Base-by-base conservation (phyloP, 495 filamentous ascomycete genomes). In the Aspergillus mulundensis region DNA sequence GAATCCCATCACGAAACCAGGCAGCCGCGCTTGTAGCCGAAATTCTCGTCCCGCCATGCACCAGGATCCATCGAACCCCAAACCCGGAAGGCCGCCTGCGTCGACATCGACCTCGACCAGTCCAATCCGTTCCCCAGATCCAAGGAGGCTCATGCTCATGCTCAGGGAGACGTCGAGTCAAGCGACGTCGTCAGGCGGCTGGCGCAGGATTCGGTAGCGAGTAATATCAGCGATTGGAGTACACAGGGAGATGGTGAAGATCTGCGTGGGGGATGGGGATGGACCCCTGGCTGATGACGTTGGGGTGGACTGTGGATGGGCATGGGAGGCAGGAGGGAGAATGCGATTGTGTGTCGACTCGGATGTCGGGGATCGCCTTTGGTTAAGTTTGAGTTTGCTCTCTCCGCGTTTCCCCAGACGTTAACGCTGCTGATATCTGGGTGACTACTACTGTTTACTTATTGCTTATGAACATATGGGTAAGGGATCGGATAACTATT, bases 11-110 rank as follows among this genome's bases (percentile, higher is more conserved):
- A 24, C 20, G 15, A 28, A 50, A 47, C 24, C 14, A 47, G n/a
- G 3, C n/a, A 25, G 5, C 11, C 23, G 48, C 48, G 48, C n/a
- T 14, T 11, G 23, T 39, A 38, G 48, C 48, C 48, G 48, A 25
- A 50, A 50, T 50, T 50, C 34, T 50, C 48, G 48, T 50, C 48
- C 46, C 48, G 48, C 25, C 43, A n/a, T 15, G n/a, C 43, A 46
- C 16, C 16, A n/a, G 10, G 11, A 12, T 47, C 6, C 45, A 20
- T 46, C 20, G 11, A 21, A 14, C 43, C 21, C 46, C 32, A 15
- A 38, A 36, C 19, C 19, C 19, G 48, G 48, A 50, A 39, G 21
- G 16, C 5, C 15, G 48, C 12, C n/a, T n/a, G n/a, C n/a, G n/a
- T n/a, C n/a, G n/a, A n/a, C n/a, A n/a, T n/a, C n/a, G n/a, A n/a